Percentiles rank a stretch among this genome's conserved stretches.
These are phyloP conservation scores for Penicillium italicum DNA, from an alignment of 2,329 filamentous ascomycete genomes.

Conservation along the genomic window DNA sequence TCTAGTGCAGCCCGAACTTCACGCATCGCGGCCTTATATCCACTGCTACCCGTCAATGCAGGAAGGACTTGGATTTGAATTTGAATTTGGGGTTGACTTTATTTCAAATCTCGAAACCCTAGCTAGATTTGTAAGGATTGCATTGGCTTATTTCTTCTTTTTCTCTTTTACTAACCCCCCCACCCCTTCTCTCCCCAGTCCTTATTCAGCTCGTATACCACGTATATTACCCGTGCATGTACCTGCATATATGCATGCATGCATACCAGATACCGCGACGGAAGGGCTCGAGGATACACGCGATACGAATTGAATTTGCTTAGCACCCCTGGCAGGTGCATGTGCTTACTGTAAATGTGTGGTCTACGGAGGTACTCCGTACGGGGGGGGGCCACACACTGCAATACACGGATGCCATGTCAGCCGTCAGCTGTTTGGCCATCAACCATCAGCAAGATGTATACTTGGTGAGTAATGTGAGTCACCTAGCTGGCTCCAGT, in stretches of 20 bases:
- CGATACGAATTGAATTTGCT: not conserved
- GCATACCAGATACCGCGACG: constrained; percentile 2
- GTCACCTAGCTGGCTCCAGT: not conserved
- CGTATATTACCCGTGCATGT: constrained; percentile 13
- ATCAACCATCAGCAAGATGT: not conserved
- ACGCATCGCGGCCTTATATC: not conserved
- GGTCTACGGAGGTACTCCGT: not conserved
- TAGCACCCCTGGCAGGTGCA: not conserved
- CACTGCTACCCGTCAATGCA: not conserved
- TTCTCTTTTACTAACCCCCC: not conserved
- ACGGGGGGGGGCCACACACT: not conserved
- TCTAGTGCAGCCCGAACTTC: not conserved
- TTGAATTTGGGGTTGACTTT: not conserved
- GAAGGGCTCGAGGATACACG: not conserved
- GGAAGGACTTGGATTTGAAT: not conserved
- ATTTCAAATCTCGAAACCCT: not conserved
- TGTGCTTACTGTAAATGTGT: not conserved
- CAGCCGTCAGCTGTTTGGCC: not conserved
- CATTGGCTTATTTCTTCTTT: not conserved
- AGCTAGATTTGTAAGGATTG: not conserved
- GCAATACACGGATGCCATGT: not conserved
- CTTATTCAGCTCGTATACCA: not conserved
- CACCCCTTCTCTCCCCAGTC: too few species aligned
- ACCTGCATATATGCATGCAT: constrained; percentile 23
- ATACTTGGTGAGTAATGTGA: not conserved